Percentiles rank a stretch among this genome's conserved stretches.
Conservation (phyloP, 192 early-diverging fungal genomes). For the Rhizoclosmatium globosum region DNA sequence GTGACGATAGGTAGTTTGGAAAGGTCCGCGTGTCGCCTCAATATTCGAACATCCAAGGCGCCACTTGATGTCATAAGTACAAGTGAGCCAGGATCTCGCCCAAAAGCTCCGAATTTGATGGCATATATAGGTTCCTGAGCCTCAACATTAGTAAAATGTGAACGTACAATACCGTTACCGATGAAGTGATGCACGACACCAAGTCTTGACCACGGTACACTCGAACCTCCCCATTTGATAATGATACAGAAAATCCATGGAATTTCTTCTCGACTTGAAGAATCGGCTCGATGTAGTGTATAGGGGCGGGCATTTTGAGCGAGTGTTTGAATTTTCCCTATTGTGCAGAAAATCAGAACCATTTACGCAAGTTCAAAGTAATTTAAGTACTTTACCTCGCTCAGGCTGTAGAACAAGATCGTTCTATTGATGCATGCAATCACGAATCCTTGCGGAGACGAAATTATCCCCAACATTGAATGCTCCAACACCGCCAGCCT, state of each 20-base stretch:
- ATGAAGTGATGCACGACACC: slow-evolving; percentile 10
- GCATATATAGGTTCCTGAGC: slow-evolving; percentile 19
- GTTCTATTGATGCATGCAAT: slow-evolving; percentile 19
- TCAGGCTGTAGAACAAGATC: slow-evolving; percentile 16
- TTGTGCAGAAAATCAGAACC: neutral
- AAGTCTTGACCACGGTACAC: slow-evolving; percentile 20
- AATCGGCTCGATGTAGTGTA: slow-evolving; percentile 4
- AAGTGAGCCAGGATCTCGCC: slow-evolving; percentile 23
- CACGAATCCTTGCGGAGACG: neutral
- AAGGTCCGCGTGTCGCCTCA: slow-evolving; percentile 28
- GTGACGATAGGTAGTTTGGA: neutral
- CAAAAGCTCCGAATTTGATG: slow-evolving; percentile 32
- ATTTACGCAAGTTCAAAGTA: neutral
- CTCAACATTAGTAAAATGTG: neutral
- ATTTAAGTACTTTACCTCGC: neutral
- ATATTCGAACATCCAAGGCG: slow-evolving; percentile 18
- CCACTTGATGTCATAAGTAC: slow-evolving; percentile 29
- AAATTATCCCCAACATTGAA: neutral
- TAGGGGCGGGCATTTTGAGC: neutral
- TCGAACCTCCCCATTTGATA: slow-evolving; percentile 32
- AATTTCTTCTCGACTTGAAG: neutral
- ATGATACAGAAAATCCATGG: slow-evolving; percentile 21
- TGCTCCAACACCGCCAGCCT: neutral
- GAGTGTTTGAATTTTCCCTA: slow-evolving; percentile 9
- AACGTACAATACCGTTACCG: neutral